Evolutionary conservation across 306 rosid species (phyloP), one percentile per base, ranked within the genome.

Genomic region (Phaseolus lunatus): DNA sequence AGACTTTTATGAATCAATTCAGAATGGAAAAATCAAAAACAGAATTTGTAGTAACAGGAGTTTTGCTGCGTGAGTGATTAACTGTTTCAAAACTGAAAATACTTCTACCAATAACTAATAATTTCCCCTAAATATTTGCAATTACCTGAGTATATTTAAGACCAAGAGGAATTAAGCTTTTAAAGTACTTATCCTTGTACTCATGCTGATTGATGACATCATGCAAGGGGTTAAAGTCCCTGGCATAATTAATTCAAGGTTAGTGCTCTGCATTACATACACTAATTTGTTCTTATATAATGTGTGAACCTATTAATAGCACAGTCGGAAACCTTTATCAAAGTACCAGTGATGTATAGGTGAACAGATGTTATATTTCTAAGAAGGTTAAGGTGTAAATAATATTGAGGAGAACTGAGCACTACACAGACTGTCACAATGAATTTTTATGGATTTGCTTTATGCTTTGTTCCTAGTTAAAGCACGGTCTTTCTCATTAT

Each of bases 221-320:
- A 65, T 94, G 91, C 88, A 94, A 84, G 48, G 98, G 98, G 75
- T 92, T 92, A 70, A 94, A 96, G 84, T 92, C 98, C 95, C 98
- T 92, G 81, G 19, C 58, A 80, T 43, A 54, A 70, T 74, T 53
- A 85, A 68, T 47, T 68, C 63, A 37, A 67, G 37, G 37, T 81
- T 74, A 81, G 64, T 70, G 35, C n/a, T 48, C 68, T 70, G 48
- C 53, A 62, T 52, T 41, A 58, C 39, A 68, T 37, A 44, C 23
- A 43, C 54, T 18, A 49, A 23, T 23, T 31, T 75, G 72, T 62
- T 56, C 66, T 59, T 37, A 18, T 18, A 50, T 0, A 50, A 56
- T 71, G 33, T 56, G 37, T 43, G 72, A 45, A 64, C 59, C 44
- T 45, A 54, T 37, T 45, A 65, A 77, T 22, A 66, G 48, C 50